Evolutionary conservation across 768 basidiomycete species (phyloP).

Genomic region (Leccinum uliginosum): DNA sequence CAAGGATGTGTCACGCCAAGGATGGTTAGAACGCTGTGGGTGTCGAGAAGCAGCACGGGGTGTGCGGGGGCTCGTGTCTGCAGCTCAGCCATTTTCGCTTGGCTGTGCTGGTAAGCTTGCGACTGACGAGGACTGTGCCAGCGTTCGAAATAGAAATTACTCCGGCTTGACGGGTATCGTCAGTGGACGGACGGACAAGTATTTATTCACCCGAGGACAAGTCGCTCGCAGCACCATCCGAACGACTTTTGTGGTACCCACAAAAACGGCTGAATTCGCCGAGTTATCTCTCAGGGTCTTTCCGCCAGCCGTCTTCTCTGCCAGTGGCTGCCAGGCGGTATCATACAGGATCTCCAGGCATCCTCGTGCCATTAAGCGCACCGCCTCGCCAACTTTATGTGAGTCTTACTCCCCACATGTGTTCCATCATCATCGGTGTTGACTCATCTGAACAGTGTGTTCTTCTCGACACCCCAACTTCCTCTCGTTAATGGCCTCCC

Average conservation of each 20-base stretch:
- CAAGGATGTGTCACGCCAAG: background rate
- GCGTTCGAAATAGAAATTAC: background rate
- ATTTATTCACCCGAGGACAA: conserved; percentile 8
- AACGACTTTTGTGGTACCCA: background rate
- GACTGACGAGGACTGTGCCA: background rate
- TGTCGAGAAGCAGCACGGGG: conserved; percentile 3
- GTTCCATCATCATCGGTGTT: conserved; percentile 4
- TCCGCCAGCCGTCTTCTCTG: background rate
- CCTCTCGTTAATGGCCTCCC: conserved; percentile 20
- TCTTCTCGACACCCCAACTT: background rate
- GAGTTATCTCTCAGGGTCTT: conserved; percentile 2
- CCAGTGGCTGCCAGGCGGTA: background rate
- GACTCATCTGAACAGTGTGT: conserved; percentile 3
- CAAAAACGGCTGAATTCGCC: background rate
- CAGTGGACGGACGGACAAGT: conserved; percentile 4
- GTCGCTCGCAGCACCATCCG: background rate
- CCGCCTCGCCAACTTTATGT: background rate
- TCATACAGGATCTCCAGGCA: background rate
- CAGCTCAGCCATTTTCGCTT: conserved; percentile 4
- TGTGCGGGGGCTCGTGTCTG: conserved; percentile 17
- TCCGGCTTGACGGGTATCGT: conserved; percentile 21
- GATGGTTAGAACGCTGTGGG: background rate
- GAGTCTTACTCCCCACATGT: background rate
- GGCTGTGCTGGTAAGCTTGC: conserved; percentile 19
- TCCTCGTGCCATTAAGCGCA: background rate